Evolutionary conservation across 2,329 filamentous ascomycete genomes (phyloP), one percentile per base, ranked within the genome.

Genomic region (Fusarium sublunatum): DNA sequence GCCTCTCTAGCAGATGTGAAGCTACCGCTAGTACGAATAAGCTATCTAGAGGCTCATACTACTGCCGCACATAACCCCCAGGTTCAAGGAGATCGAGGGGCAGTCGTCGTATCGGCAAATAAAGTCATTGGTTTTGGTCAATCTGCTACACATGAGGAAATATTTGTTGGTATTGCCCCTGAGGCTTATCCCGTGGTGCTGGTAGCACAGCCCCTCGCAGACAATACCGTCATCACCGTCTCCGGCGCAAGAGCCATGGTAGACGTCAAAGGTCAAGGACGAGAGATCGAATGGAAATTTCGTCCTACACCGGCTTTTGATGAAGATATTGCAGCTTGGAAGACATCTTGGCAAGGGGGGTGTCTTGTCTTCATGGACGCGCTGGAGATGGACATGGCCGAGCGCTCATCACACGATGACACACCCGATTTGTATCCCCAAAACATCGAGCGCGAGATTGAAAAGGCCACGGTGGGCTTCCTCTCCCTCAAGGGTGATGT

Each of bases 351-450:
- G 58, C 46, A 29, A 10, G 70, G 73, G 5, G 72, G 74, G 6
- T 65, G 66, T 5, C 71, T 77, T 48, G 55, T 77, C 6, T 73
- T 77, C 31, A 76, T 78, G 75, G 75, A 77, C 31, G 75, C 75
- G 1, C 53, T 77, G 6, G 76, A 77, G 53, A 71, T 76, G 44
- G 74, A 77, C 39, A 66, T 72, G 57, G 53, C 64, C 2, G 60
- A 69, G 5, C 46, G 53, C 10, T 32, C 38, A 10, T 52, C 35
- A 2, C 31, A 60, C 10, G 34, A 35, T 1, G 36, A 35, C 6
- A 40, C 75, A 6, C 68, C 72, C 2, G 75, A 77, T 43, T 43
- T 77, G 4, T 24, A 53, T 2, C 61, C 54, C 0, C 44, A 53
- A 2, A 72, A 72, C 36, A 57, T 76, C 2, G 57, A 71, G 2